These are phyloP conservation scores for Afroboletus lepidellus DNA, from an alignment of 1,284 basidiomycete genomes.

Conservation along the genomic window DNA sequence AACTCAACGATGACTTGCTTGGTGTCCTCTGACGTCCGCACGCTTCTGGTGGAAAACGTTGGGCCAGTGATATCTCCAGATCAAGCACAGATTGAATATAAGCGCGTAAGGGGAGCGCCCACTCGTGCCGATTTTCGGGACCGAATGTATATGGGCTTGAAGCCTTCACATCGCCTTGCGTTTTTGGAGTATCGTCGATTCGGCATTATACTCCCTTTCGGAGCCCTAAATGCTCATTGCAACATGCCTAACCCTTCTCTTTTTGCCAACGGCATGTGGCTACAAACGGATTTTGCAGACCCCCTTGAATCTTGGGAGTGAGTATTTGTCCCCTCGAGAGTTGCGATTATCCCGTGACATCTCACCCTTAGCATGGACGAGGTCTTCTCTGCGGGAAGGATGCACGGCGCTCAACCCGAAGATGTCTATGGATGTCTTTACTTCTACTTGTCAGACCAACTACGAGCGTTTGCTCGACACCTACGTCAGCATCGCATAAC, in stretches of 20 bases:
- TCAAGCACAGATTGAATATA: slow-evolving; percentile 27
- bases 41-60: slow-evolving; percentile 18
- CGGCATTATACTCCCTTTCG: slow-evolving; percentile 45
- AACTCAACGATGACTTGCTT: slow-evolving; percentile 23
- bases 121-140: slow-evolving; percentile 37
- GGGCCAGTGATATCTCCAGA: slow-evolving; percentile 22
- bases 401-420: slow-evolving; percentile 36
- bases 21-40: slow-evolving; percentile 7
- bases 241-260: slow-evolving; percentile 40
- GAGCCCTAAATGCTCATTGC: slow-evolving; percentile 39
- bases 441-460: slow-evolving; percentile 41
- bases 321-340: slow-evolving; percentile 15
- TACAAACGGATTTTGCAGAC: slow-evolving; percentile 39
- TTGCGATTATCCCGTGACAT: slow-evolving; percentile 4
- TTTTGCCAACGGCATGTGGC: slow-evolving; percentile 37
- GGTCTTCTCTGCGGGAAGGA: slow-evolving; percentile 35
- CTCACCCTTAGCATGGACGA: slow-evolving; percentile 10
- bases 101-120: slow-evolving; percentile 26
- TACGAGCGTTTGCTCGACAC: slow-evolving; percentile 35
- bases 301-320: slow-evolving; percentile 45
- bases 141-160: slow-evolving; percentile 32
- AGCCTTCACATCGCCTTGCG: slow-evolving; percentile 43
- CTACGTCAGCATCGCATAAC: slow-evolving; percentile 34
- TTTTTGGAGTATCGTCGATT: slow-evolving; percentile 38
- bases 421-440: slow-evolving; percentile 50